Evolutionary conservation across 768 basidiomycete species (phyloP).

Genomic region (Lentinula aciculospora): DNA sequence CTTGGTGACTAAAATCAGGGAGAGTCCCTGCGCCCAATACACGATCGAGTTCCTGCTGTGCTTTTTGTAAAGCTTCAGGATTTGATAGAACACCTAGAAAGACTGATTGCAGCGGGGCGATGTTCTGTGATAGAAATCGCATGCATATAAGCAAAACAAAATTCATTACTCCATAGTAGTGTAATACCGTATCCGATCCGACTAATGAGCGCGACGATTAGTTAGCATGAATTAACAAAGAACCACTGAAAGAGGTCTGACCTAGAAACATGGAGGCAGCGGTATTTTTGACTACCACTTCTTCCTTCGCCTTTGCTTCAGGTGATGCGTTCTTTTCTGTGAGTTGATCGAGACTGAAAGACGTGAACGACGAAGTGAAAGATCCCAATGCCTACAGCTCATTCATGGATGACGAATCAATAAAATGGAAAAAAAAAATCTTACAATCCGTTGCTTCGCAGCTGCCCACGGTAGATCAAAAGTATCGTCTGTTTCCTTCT

Average conservation of each 20-base stretch:
- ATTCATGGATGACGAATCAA: not conserved
- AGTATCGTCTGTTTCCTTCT: conserved; percentile 4
- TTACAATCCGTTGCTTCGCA: conserved; percentile 10
- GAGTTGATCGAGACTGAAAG: conserved; percentile 10
- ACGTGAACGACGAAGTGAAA: conserved; percentile 16
- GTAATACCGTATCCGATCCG: conserved; percentile 7
- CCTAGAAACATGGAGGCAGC: conserved; percentile 22
- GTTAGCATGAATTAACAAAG: not conserved
- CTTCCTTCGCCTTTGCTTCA: conserved; percentile 11
- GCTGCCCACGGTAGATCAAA: conserved; percentile 11
- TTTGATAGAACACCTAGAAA: conserved; percentile 9
- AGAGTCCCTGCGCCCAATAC: conserved; percentile 9
- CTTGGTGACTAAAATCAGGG: conserved; percentile 9
- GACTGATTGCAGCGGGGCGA: conserved; percentile 7
- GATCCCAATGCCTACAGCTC: conserved; percentile 14
- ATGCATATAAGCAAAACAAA: not conserved
- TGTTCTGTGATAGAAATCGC: not conserved
- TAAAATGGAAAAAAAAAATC: not conserved
- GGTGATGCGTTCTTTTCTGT: conserved; percentile 12
- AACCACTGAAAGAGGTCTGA: not conserved
- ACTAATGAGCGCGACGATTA: not conserved
- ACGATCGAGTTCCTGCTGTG: conserved; percentile 10
- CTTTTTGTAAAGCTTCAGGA: conserved; percentile 6
- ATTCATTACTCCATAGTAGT: not conserved
- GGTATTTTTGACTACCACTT: conserved; percentile 14